A percentile compares a stretch with the other conserved stretches of the same genome.
These are phyloP conservation scores for Mariannaea sp. DNA, from an alignment of 2,329 filamentous ascomycete species.

Conservation along the genomic window DNA sequence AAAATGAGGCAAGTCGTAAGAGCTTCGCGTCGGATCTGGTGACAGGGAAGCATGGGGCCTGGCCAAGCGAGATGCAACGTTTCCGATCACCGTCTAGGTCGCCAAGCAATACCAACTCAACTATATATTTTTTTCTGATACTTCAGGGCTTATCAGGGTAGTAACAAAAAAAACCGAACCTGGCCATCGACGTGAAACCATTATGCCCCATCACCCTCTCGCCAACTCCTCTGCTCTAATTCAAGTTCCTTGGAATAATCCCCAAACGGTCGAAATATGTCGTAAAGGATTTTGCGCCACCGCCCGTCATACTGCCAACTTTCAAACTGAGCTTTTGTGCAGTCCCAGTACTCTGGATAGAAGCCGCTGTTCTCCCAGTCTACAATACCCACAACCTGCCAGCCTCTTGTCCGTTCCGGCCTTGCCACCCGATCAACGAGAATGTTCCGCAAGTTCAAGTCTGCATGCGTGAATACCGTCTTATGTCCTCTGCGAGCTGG, in stretches of 20 bases:
- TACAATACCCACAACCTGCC: conserved; percentile 3
- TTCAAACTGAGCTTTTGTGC: conserved; percentile 1
- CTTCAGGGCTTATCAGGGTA: too few relatives aligned
- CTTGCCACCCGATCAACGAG: conserved; percentile 27
- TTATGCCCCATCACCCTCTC: conserved; percentile 2
- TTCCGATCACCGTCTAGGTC: too few relatives aligned
- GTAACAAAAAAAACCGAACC: too few relatives aligned
- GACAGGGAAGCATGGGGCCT: too few relatives aligned
- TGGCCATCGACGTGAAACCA: too few relatives aligned
- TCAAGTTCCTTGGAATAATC: not conserved
- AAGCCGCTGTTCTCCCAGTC: conserved; percentile 7
- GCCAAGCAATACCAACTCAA: too few relatives aligned
- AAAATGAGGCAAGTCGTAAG: too few relatives aligned
- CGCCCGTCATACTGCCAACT: not conserved
- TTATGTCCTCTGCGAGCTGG: conserved; percentile 36
- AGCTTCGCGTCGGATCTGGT: too few relatives aligned
- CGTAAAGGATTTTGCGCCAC: not conserved
- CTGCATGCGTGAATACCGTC: conserved; percentile 42
- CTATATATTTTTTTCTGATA: too few relatives aligned
- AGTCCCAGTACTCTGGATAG: conserved; percentile 9
- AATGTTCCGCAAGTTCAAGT: conserved; percentile 43
- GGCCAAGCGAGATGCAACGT: too few relatives aligned
- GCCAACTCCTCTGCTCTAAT: not conserved
- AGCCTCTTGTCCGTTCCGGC: conserved; percentile 7
- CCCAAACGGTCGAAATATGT: not conserved